A percentile compares a stretch with the other conserved stretches of the same genome.
Conservation (phyloP, 1,284 basidiomycete species). For the Rugosomyces carneus region DNA sequence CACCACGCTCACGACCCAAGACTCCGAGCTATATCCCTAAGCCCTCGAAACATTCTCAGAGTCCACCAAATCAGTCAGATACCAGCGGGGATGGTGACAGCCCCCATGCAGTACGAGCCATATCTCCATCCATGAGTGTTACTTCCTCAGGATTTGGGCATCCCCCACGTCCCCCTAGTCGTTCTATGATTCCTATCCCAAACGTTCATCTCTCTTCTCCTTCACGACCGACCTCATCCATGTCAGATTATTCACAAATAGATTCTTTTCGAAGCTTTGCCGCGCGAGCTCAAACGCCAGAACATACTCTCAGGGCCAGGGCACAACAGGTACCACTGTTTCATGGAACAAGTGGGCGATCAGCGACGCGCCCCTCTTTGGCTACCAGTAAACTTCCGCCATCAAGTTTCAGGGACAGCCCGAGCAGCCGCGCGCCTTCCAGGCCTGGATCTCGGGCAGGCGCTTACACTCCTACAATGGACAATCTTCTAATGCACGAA, state of each 20-base stretch:
- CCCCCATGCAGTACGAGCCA: constrained; percentile 47
- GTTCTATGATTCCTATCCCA: constrained; percentile 77
- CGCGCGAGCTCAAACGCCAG: constrained; percentile 62
- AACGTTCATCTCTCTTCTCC: constrained; percentile 62
- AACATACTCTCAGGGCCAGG: constrained; percentile 50
- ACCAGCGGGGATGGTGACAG: constrained; percentile 42
- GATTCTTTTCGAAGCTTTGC: constrained; percentile 48
- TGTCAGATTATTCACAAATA: constrained; percentile 56
- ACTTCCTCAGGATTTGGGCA: constrained; percentile 34
- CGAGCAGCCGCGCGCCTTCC: constrained; percentile 49
- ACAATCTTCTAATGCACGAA: constrained; percentile 45
- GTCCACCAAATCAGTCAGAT: constrained; percentile 43
- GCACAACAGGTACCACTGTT: constrained; percentile 51
- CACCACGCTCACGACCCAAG: constrained; percentile 60
- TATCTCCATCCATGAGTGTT: constrained; percentile 51
- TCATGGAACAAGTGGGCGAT: constrained; percentile 31
- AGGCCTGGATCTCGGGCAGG: constrained; percentile 62
- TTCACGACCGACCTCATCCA: constrained; percentile 63
- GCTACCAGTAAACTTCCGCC: constrained; percentile 47
- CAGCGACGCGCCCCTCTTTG: constrained; percentile 35
- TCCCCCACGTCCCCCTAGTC: constrained; percentile 69
- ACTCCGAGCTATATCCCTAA: constrained; percentile 73
- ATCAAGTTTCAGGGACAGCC: constrained; percentile 66
- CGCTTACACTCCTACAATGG: constrained; percentile 51
- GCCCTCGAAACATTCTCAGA: constrained; percentile 45